A percentile compares a stretch with the other conserved stretches of the same genome.
Conservation (phyloP, 768 basidiomycete species). For the Boletus pseudopeckii region DNA sequence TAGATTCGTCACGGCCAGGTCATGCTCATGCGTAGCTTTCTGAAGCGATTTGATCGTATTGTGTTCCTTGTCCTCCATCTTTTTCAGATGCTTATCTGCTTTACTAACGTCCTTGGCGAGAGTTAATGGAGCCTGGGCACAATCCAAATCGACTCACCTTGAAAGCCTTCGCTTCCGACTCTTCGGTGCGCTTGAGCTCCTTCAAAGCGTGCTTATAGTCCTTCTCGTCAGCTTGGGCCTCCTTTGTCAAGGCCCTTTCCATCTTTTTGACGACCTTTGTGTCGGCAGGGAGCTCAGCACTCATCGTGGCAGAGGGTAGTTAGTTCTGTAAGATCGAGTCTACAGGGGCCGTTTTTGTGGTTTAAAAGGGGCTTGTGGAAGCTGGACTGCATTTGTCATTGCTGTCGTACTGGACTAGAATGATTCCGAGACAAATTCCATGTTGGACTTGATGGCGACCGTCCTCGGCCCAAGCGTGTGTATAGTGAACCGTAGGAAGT, state of each 20-base stretch:
- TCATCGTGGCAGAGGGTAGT: conserved; percentile 19
- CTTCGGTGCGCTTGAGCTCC: conserved; percentile 52
- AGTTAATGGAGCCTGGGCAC: not conserved
- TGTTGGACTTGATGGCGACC: no score
- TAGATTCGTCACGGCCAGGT: conserved; percentile 42
- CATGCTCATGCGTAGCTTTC: conserved; percentile 51
- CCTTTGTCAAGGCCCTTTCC: conserved; percentile 45
- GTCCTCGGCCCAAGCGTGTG: not conserved
- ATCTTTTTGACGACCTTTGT: conserved; percentile 35
- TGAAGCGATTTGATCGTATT: conserved; percentile 48
- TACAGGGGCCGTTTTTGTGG: not conserved
- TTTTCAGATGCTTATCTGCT: conserved; percentile 44
- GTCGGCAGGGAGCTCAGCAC: conserved; percentile 14
- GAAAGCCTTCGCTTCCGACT: conserved; percentile 47
- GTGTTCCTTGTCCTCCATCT: conserved; percentile 50
- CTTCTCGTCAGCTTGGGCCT: conserved; percentile 51
- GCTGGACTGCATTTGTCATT: conserved; percentile 7
- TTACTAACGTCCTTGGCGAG: conserved; percentile 41
- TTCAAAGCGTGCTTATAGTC: conserved; percentile 51
- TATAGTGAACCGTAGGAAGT: not conserved
- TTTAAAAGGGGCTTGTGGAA: conserved; percentile 8
- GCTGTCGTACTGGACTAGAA: not conserved
- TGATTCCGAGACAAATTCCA: no score
- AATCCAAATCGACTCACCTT: conserved; percentile 37
- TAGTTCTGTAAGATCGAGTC: not conserved